Evolutionary conservation across 2,329 filamentous ascomycete species (phyloP).

Genomic region (Colletotrichum destructivum): DNA sequence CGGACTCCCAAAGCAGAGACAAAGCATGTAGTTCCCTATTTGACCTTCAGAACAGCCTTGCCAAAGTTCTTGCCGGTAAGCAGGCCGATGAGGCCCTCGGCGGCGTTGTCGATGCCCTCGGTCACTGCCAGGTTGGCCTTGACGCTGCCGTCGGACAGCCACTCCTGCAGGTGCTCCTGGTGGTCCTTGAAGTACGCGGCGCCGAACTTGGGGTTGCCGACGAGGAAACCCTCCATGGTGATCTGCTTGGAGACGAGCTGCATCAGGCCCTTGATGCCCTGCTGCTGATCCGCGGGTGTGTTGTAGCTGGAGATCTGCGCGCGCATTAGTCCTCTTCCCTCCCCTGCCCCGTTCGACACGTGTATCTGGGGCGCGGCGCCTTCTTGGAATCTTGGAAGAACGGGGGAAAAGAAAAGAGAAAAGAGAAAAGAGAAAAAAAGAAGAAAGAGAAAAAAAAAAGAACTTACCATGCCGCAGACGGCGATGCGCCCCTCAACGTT

Average conservation of each 20-base stretch:
- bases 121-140: conserved; percentile 79
- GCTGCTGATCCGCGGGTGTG: conserved; percentile 63
- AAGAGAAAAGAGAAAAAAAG: too few relatives aligned
- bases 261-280: conserved; percentile 78
- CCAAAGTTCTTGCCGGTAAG: conserved; percentile 86
- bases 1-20: too few relatives aligned
- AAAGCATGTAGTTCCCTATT: conserved; percentile 8
- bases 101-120: conserved; percentile 82
- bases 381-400: too few relatives aligned
- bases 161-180: conserved; percentile 81
- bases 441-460: too few relatives aligned
- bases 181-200: conserved; percentile 78
- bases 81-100: conserved; percentile 81
- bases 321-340: not conserved
- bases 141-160: conserved; percentile 84
- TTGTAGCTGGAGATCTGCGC: conserved; percentile 81
- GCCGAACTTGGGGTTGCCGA: conserved; percentile 78
- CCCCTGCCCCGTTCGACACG: too few relatives aligned
- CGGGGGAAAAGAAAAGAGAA: too few relatives aligned
- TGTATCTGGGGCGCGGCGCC: too few relatives aligned
- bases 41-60: conserved; percentile 82
- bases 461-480: conserved; percentile 74
- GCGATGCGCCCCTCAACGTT: conserved; percentile 78
- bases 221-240: conserved; percentile 83
- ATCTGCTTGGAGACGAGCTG: conserved; percentile 77